Base-by-base conservation (phyloP, 495 filamentous ascomycete species). In the Parathielavia appendiculata region DNA sequence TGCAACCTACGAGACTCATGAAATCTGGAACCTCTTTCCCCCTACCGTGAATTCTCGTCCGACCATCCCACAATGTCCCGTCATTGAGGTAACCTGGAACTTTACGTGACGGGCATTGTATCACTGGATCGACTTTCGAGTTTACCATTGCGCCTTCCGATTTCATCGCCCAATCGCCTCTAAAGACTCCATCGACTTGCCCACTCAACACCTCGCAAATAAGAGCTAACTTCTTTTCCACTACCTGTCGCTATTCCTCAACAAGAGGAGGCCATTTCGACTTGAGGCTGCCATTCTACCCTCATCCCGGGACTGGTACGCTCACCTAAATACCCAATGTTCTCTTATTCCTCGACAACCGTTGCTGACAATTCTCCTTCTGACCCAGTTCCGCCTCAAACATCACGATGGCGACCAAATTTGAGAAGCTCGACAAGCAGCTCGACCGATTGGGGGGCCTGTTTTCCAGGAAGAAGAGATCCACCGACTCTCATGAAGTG, bases 401-500 rank as follows among this genome's bases (percentile, higher is more conserved):
- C 16, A 43, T 38, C 44, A 56, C 12, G 11, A 70, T 70, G 68
- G 58, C 66, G 17, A 56, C 49, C 20, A 58, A 60, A 13, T 44
- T 67, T 22, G 66, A 70, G 46, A 66, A 53, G 59, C 41, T 68
- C n/a, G 68, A 70, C 10, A 56, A 41, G 44, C 57, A 49, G 43
- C 51, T 65, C 17, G 64, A 66, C 47, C 64, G 53, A 51, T 62
- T 71, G 62, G 73, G 70, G 55, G 61, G 47, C 22, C 61, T 72
- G 46, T 71, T 72, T 45, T 63, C 59, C 45, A 69, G 58, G 40
- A 69, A 63, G 54, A 68, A 63, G 54, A 51, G 46, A 43, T 44
- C 58, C 9, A 34, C 43, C 1, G 40, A 45, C 11, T 14, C 46
- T n/a, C 43, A 60, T 12, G 19, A 50, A 23, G 40, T 34, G 34